Base-by-base conservation (phyloP, 2,329 filamentous ascomycete genomes). In the Phaeophleospora eucalypticola region DNA sequence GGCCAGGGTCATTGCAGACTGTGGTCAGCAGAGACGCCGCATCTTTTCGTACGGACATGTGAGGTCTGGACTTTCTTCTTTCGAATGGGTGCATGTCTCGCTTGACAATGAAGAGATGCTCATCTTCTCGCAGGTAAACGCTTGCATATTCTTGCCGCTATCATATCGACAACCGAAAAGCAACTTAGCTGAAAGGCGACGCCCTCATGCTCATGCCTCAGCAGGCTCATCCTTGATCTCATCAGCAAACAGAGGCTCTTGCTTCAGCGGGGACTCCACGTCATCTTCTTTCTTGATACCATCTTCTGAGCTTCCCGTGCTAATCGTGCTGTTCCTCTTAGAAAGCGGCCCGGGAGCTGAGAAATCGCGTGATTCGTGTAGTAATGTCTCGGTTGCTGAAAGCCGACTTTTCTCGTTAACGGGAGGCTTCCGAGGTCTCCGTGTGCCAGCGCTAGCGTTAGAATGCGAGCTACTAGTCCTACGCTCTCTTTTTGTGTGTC, bases 351-450 rank as follows among this genome's bases (percentile, higher is more conserved):
- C 36, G 17, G 39, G 20, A 15, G 38, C 27, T 4, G 46, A 42
- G 16, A 43, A 41, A n/a, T 51, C 47, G 6, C 34, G 46, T 2
- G 50, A 46, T n/a, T 52, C 54, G 38, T 59, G 24, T 34, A 62
- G 37, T 6, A 63, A 27, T 4, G 57, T 62, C 45, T 63, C 61
- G 10, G 61, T 61, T 8, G 59, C 55, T 3, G 52, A 57, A 4
- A 64, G 52, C 10, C 61, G 44, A 42, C 60, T 63, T 15, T 49
- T 54, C 16, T 53, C 48, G 16, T 54, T 52, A 21, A 48, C 39
- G 2, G 46, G 34, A 14, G 45, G 42, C 34, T 56, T 59, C 24
- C 54, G 48, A 8, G 56, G 49, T 32, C 59, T 49, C n/a, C 58
- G 35, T n/a, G 46, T 42, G n/a, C 43, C 53, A 4, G 39, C 49